A percentile compares a stretch with the other conserved stretches of the same genome.
Evolutionary conservation across 441 rosid genomes (phyloP).

Genomic region (Isatis lusitanica): DNA sequence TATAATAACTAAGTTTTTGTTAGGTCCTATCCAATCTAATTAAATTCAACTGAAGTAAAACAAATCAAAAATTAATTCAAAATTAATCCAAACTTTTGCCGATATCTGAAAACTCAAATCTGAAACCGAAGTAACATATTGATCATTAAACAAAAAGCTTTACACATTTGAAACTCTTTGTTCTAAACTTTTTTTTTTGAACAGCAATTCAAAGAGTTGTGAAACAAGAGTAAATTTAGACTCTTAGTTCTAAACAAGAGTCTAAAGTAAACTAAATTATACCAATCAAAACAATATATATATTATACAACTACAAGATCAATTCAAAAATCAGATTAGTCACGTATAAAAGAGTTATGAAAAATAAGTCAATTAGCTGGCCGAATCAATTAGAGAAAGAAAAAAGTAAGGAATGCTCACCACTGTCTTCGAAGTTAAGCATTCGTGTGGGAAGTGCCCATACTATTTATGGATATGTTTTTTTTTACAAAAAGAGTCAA

Average conservation of each 20-base stretch:
- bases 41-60: too few species aligned
- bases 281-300: not conserved
- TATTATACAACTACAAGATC: not conserved
- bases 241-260: not conserved
- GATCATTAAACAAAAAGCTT: not conserved
- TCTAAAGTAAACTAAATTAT: not conserved
- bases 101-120: not conserved
- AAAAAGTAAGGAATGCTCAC: not conserved
- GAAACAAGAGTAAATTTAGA: too few species aligned
- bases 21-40: too few species aligned
- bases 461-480: slow-evolving; percentile 2
- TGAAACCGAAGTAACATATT: not conserved
- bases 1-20: too few species aligned
- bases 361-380: not conserved
- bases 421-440: slow-evolving; percentile 32
- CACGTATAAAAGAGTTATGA: not conserved
- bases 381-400: not conserved
- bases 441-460: slow-evolving; percentile 33
- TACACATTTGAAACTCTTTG: not conserved
- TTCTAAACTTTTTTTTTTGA: too few species aligned
- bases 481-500: slow-evolving; percentile 17
- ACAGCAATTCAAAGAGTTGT: too few species aligned
- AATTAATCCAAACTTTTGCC: too few species aligned
- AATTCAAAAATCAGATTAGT: not conserved
- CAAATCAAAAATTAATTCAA: too few species aligned